A percentile compares a stretch with the other conserved stretches of the same genome.
Evolutionary conservation across 164 flowering plant species (phyloP).

Genomic region (Stephania cephalantha): DNA sequence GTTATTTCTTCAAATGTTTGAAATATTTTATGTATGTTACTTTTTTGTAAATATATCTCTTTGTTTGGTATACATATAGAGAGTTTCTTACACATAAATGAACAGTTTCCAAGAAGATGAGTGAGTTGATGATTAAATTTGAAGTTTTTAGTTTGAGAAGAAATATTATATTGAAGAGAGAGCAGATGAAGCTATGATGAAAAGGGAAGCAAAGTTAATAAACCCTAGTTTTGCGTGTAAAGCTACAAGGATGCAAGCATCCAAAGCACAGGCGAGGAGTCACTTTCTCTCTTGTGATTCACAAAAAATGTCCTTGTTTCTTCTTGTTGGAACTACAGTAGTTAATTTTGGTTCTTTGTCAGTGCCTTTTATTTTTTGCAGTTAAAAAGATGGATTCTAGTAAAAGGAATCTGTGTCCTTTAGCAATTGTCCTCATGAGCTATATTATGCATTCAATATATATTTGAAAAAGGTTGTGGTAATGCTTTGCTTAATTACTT

Average conservation of each 20-base stretch:
- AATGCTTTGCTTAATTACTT: too few relatives aligned
- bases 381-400: not conserved
- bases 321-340: slow-evolving; percentile 4
- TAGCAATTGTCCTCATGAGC: not conserved
- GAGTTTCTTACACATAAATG: too few relatives aligned
- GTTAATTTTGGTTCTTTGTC: not conserved
- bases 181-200: slow-evolving; percentile 11
- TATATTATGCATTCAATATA: too few relatives aligned
- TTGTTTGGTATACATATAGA: too few relatives aligned
- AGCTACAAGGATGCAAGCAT: slow-evolving; percentile 1
- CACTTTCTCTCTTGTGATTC: slow-evolving; percentile 3
- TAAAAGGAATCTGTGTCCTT: not conserved
- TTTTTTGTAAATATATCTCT: too few relatives aligned
- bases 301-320: not conserved
- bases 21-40: too few relatives aligned
- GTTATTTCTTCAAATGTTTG: too few relatives aligned
- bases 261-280: slow-evolving; percentile 6
- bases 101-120: not conserved
- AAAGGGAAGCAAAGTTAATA: slow-evolving; percentile 3
- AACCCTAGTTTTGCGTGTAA: slow-evolving; percentile 12
- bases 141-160: slow-evolving; percentile 5
- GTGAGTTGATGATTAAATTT: slow-evolving; percentile 4
- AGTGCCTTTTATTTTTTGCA: not conserved
- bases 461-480: not conserved
- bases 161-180: not conserved